A percentile compares a stretch with the other conserved stretches of the same genome.
Conservation (phyloP, 352 stramenopile species). For the Phytophthora pistaciae region DNA sequence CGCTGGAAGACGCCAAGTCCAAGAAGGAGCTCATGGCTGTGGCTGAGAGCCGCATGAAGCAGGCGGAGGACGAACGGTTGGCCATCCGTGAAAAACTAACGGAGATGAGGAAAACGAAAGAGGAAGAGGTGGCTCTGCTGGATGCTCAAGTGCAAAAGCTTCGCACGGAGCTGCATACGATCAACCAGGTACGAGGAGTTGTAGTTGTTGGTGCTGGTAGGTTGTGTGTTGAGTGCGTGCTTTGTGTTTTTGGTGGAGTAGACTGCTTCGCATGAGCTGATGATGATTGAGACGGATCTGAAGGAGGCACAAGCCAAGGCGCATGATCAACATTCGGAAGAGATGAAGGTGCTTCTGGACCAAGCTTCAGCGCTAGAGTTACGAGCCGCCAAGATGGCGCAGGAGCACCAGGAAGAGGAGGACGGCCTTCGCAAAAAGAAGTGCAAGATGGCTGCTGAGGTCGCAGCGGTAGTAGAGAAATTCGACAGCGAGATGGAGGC, state of each 20-base stretch:
- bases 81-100: slow-evolving; percentile 81
- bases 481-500: slow-evolving; percentile 81
- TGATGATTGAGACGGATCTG: slow-evolving; percentile 78
- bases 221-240: neutral
- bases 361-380: slow-evolving; percentile 62
- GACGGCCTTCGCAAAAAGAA: slow-evolving; percentile 85
- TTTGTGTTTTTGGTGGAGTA: slow-evolving; percentile 16
- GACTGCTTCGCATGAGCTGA: slow-evolving; percentile 77
- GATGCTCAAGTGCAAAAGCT: slow-evolving; percentile 88
- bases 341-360: slow-evolving; percentile 79
- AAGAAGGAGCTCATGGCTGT: slow-evolving; percentile 85
- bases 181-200: slow-evolving; percentile 62
- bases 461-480: slow-evolving; percentile 75
- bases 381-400: slow-evolving; percentile 73
- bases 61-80: slow-evolving; percentile 83
- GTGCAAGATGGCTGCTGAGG: slow-evolving; percentile 80
- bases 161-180: slow-evolving; percentile 72
- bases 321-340: slow-evolving; percentile 79
- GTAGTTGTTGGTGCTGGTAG: neutral
- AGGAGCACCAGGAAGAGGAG: slow-evolving; percentile 87
- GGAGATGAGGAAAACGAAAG: slow-evolving; percentile 81
- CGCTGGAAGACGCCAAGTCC: slow-evolving; percentile 86
- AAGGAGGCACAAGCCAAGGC: slow-evolving; percentile 79
- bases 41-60: slow-evolving; percentile 81
- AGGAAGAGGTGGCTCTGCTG: slow-evolving; percentile 83